Percentiles rank a stretch among this genome's conserved stretches.
phyloP scores from a whole-genome alignment of 1,284 basidiomycete species.

The Acaromyces ingoldii region DNA sequence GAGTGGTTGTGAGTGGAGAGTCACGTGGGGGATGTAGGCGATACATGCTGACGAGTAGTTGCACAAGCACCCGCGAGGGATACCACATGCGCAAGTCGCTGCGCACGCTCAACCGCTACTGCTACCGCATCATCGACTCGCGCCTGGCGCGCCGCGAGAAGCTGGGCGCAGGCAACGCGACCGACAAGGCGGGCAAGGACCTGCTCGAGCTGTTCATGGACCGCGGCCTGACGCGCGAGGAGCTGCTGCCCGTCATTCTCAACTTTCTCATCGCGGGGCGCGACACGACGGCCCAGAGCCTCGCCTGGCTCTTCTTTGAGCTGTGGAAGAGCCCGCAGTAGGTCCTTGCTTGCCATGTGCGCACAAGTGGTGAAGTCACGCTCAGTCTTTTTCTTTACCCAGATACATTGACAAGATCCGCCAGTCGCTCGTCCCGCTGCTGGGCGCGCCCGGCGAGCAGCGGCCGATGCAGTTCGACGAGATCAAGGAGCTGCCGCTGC shows the following conservation, averaged over 20 bases:
- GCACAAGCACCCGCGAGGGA: not conserved
- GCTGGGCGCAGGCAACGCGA: not conserved
- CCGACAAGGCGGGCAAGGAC: conserved; percentile 34
- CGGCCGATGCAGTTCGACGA: conserved; percentile 30
- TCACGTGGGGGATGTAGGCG: too few relatives aligned
- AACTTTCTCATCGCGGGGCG: conserved; percentile 40
- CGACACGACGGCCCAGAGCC: conserved; percentile 35
- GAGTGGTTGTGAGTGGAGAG: too few relatives aligned
- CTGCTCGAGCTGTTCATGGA: conserved; percentile 43
- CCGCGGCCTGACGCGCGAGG: conserved; percentile 22
- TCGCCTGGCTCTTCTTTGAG: conserved; percentile 37
- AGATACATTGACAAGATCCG: conserved; percentile 27
- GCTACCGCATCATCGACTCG: not conserved
- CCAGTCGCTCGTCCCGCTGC: conserved; percentile 16
- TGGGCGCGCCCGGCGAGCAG: conserved; percentile 14
- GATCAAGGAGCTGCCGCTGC: conserved; percentile 31
- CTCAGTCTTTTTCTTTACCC: too few relatives aligned
- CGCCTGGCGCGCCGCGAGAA: conserved; percentile 3
- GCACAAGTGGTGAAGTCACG: too few relatives aligned
- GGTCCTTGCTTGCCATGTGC: too few relatives aligned
- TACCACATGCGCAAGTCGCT: not conserved
- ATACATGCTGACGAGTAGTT: too few relatives aligned
- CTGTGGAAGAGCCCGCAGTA: too few relatives aligned
- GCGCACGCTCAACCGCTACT: not conserved
- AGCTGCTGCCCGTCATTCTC: conserved; percentile 20